phyloP scores from a whole-genome alignment of 495 filamentous ascomycete species.

The Neurospora tetrasperma region DNA sequence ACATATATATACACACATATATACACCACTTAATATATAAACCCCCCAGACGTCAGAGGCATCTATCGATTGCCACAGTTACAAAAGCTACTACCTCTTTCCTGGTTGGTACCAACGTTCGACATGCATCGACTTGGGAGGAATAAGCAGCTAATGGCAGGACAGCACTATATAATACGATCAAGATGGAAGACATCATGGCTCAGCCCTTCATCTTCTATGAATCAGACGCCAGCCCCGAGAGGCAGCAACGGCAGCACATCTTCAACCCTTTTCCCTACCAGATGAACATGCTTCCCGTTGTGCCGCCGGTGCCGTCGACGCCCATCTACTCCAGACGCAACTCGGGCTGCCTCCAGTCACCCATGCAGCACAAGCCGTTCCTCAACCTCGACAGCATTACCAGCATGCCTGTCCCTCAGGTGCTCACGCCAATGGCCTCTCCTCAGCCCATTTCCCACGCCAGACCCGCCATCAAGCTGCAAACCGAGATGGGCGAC shows the following conservation, averaged over 20 bases:
- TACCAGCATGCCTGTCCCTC: conserved; percentile 35
- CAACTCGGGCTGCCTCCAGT: conserved; percentile 51
- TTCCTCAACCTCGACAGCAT: conserved; percentile 20
- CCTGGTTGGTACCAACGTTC: conserved; percentile 17
- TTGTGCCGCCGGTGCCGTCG: conserved; percentile 46
- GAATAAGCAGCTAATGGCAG: conserved; percentile 8
- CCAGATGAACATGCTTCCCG: conserved; percentile 42
- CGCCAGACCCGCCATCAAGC: conserved; percentile 59
- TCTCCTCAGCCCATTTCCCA: conserved; percentile 62
- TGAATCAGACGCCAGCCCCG: conserved; percentile 62
- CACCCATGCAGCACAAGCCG: conserved; percentile 50
- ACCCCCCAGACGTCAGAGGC: conserved; percentile 10
- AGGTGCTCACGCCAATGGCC: conserved; percentile 62
- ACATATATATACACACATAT: conserved; percentile 20
- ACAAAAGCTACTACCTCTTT: conserved; percentile 5
- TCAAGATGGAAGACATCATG: conserved; percentile 37
- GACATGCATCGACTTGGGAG: conserved; percentile 7
- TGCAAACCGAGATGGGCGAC: conserved; percentile 68
- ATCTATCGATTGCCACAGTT: conserved; percentile 10
- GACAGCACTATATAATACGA: neutral
- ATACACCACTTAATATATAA: conserved; percentile 37
- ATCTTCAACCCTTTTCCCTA: conserved; percentile 55
- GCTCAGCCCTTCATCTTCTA: conserved; percentile 91
- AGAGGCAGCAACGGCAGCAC: conserved; percentile 78
- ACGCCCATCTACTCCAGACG: conserved; percentile 68